phyloP scores from a whole-genome alignment of 768 basidiomycete genomes.

The Hypsizygus marmoreus region DNA sequence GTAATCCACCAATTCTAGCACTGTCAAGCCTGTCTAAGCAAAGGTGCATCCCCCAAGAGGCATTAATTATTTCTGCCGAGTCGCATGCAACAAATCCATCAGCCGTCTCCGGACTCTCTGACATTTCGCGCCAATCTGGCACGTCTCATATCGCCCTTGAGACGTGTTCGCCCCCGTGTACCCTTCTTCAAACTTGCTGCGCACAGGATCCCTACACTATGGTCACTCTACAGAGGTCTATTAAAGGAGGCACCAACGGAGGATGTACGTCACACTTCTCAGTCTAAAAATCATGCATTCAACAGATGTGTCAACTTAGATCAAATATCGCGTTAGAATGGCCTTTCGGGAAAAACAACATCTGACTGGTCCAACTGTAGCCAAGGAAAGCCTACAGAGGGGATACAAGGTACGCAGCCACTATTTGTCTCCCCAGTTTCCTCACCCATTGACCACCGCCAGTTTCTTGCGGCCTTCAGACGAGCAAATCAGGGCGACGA shows the following conservation, averaged over 20 bases:
- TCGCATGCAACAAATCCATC: slow-evolving; percentile 14
- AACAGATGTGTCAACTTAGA: slow-evolving; percentile 37
- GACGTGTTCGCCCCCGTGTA: slow-evolving; percentile 58
- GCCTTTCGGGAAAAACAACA: slow-evolving; percentile 55
- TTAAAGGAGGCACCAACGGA: slow-evolving; percentile 55
- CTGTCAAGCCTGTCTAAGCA: too few species aligned
- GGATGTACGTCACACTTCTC: slow-evolving; percentile 46
- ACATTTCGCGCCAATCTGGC: slow-evolving; percentile 56
- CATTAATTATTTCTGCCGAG: not conserved
- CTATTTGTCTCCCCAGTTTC: not conserved
- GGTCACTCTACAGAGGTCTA: slow-evolving; percentile 75
- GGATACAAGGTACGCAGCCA: slow-evolving; percentile 56
- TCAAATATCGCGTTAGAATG: slow-evolving; percentile 54
- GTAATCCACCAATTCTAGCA: too few species aligned
- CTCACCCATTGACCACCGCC: not conserved
- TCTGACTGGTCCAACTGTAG: slow-evolving; percentile 53
- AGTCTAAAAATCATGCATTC: not conserved
- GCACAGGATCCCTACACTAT: slow-evolving; percentile 77
- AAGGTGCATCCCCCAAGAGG: not conserved
- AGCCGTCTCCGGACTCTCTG: slow-evolving; percentile 34
- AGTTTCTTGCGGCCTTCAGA: slow-evolving; percentile 65
- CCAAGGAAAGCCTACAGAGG: slow-evolving; percentile 45
- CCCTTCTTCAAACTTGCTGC: slow-evolving; percentile 71
- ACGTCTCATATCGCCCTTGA: slow-evolving; percentile 53
- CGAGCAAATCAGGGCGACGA: slow-evolving; percentile 56